Base-by-base conservation (phyloP, 441 rosid genomes). In the Populus hybrid region DNA sequence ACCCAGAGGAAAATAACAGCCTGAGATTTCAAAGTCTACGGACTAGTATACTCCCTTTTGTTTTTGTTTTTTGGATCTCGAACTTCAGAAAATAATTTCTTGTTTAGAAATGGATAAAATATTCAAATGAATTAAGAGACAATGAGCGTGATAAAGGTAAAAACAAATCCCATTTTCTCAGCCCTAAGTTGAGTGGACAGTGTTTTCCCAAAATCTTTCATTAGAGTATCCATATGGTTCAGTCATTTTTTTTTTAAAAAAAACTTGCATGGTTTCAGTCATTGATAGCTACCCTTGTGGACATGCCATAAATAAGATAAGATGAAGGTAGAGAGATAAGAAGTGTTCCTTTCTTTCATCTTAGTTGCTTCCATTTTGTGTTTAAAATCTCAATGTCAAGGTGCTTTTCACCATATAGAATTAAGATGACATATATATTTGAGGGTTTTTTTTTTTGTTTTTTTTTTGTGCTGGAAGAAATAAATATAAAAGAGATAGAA, bases 271-370 rank as follows among this genome's bases (percentile, higher is more conserved):
- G 26, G 65, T 9, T 10, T 61, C 28, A 61, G 65, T 4, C 65
- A 11, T 74, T 78, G 77, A 79, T 64, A 64, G 78, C 53, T 42
- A 79, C 77, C 64, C 31, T 42, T 79, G 82, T 74, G 82, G 78
- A 74, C 71, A 40, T 10, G 67, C 69, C 31, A n/a, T 35, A 6
- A 38, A 3, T 38, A 14, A 33, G 72, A 69, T 69, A 72, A 20
- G 80, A 61, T 61, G 28, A 61, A n/a, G 65, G 26, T 61, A 8
- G 26, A 21, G 65, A 61, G 65, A 61, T 61, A 61, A 61, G 14
- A 61, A 21, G 65, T 3, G 28, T 21, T 61, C 65, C 2, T 45
- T 10, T 61, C 65, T 0, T 61, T 61, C 28, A 23, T 61, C 9
- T 61, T 21, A 21, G 28, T 61, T 61, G 10, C 23, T 61, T 3